Evolutionary conservation across 2,329 filamentous ascomycete species (phyloP), one percentile per base, ranked within the genome.

Genomic region (Tolypocladium inflatum): DNA sequence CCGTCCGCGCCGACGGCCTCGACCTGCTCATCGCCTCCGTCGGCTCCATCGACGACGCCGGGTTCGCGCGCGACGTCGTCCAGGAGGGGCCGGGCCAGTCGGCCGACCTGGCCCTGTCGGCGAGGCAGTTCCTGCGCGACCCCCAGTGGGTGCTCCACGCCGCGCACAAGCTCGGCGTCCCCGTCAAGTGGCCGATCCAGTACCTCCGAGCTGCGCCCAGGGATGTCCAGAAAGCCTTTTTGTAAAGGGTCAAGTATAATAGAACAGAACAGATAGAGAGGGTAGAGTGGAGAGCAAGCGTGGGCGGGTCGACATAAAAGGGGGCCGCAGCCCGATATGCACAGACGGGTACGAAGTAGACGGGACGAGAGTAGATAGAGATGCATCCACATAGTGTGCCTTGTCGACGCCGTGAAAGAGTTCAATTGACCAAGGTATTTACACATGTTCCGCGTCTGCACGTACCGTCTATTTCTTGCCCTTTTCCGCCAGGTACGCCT

Each of bases 81-180:
- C 87, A 85, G 67, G 74, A 76, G 57, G 73, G 70, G 19, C 58
- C 51, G 5, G 60, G 59, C 10, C 57, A 62, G 41, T 57, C 63
- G 39, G 83, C 81, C 1, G 91, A 97, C 68, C 71, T 92, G n/a
- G 84, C 87, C 0, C 78, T 93, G 21, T 79, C 88, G 1, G 92
- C 83, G 0, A 79, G 90, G 58, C 87, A 88, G 67, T 94, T 94
- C 72, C 79, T 95, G 74, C 84, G 90, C 70, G 90, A 96, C 67
- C 89, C 91, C 0, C 86, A 89, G 59, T 85, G 91, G 68, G 87
- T 91, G 10, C 84, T 90, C 73, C 80, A 82, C 39, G 86, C 83
- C 61, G 91, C 90, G 0, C 81, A 89, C 60, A 82, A 91, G 63
- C 75, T 96, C 38, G 85, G 83, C 11, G 84, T 92, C 4, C 76